phyloP scores from a whole-genome alignment of 2,329 filamentous ascomycete genomes.

The Rhynchosporium graminicola region DNA sequence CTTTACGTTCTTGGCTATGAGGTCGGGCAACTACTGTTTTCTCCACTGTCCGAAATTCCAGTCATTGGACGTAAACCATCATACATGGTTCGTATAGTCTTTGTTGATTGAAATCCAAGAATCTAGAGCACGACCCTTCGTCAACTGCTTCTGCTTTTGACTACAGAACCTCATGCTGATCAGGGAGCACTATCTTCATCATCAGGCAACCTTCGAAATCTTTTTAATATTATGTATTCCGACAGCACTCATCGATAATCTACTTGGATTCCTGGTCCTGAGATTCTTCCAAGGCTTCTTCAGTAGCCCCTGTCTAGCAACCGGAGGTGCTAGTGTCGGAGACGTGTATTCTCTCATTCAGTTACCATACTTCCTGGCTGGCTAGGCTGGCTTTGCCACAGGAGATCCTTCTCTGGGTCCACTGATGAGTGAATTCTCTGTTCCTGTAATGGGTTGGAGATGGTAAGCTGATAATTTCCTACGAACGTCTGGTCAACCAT shows the following conservation, averaged over 20 bases:
- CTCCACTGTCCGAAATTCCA: conserved; percentile 65
- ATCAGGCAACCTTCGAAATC: conserved; percentile 60
- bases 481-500: background rate
- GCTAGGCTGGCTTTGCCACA: conserved; percentile 8
- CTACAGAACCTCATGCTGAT: conserved; percentile 30
- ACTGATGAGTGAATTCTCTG: conserved; percentile 58
- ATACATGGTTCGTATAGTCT: background rate
- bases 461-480: conserved; percentile 44
- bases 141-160: conserved; percentile 44
- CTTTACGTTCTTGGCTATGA: conserved; percentile 64
- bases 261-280: conserved; percentile 59
- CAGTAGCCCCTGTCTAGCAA: conserved; percentile 61
- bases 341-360: conserved; percentile 57
- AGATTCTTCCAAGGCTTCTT: conserved; percentile 66
- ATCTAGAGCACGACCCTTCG: background rate
- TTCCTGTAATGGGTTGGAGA: conserved; percentile 56
- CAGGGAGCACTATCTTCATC: too few relatives aligned
- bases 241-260: conserved; percentile 60
- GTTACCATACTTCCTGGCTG: conserved; percentile 9
- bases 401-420: conserved; percentile 57
- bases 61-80: conserved; percentile 64
- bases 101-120: background rate
- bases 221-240: conserved; percentile 65
- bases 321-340: conserved; percentile 50
- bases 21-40: conserved; percentile 62